Evolutionary conservation across 2,329 filamentous ascomycete genomes (phyloP), one percentile per base, ranked within the genome.

Genomic region (Cladosporium cucumerinum): DNA sequence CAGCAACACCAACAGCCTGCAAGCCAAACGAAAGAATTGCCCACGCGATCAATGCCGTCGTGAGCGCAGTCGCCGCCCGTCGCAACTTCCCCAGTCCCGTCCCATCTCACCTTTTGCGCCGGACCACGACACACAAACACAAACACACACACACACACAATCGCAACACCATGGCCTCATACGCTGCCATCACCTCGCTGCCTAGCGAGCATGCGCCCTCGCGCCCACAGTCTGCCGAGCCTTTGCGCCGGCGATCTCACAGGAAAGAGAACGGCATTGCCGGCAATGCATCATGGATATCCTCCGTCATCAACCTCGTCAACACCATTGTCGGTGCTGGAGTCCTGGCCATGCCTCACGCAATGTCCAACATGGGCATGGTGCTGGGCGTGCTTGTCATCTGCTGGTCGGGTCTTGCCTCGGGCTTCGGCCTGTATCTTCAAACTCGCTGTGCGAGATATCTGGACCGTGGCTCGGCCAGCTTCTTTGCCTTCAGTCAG

Each of bases 241-340:
- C 78, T 60, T 73, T 66, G 65, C 85, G 85, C 77, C 85, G 85
- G 77, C 78, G 78, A 74, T 85, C 87, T 76, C 80, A 87, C 74
- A 88, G 89, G 72, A 93, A 93, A 79, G 87, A 90, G 77, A 85
- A 84, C 64, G 89, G 89, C 59, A 75, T 79, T 49, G 78, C 78
- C 66, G 93, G 95, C 63, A 86, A 93, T 74, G 95, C 95, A 71
- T 90, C 91, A 71, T 96, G 91, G 87, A 78, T 89, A 62, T 97
- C 93, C 80, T 97, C 93, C 76, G 90, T 95, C 70, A 90, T 98
- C 80, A 99, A 99, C 77, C 83, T 99, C 69, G 84, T 98, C 69
- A 99, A 99, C 78, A 99, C 95, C 21, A 99, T 99, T 73, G 87
- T 99, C 69, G 95, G 95, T 64, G 94, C 95, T 39, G 95, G 95